phyloP scores from a whole-genome alignment of 768 basidiomycete genomes.

The Podaxis rugospora region DNA sequence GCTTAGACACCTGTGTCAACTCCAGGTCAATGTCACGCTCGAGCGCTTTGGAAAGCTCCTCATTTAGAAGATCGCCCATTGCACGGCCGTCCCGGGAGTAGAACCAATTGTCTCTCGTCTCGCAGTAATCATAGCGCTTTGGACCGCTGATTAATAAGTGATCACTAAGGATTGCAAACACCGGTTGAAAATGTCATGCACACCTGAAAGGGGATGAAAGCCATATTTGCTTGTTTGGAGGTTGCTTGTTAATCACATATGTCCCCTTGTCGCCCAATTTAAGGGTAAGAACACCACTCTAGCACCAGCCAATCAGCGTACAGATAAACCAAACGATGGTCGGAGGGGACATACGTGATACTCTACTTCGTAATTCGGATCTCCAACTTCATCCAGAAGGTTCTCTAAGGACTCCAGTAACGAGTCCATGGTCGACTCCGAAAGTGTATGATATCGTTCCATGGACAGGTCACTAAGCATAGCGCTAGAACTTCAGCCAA shows the following conservation, averaged over 20 bases:
- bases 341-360: slow-evolving; percentile 59
- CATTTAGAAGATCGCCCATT: slow-evolving; percentile 59
- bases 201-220: slow-evolving; percentile 86
- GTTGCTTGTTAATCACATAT: slow-evolving; percentile 97
- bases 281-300: slow-evolving; percentile 92
- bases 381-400: slow-evolving; percentile 55
- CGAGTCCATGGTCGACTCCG: slow-evolving; percentile 75
- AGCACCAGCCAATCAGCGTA: slow-evolving; percentile 7
- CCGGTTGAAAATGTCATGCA: slow-evolving; percentile 10
- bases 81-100: slow-evolving; percentile 66
- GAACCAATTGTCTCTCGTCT: slow-evolving; percentile 58
- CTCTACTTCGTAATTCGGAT: slow-evolving; percentile 74
- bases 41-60: slow-evolving; percentile 50
- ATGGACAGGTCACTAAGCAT: slow-evolving; percentile 41
- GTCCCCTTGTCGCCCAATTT: slow-evolving; percentile 72
- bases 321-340: neutral
- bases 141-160: slow-evolving; percentile 61
- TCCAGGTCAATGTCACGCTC: slow-evolving; percentile 26
- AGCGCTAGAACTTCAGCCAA: neutral
- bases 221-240: slow-evolving; percentile 97
- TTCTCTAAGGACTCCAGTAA: slow-evolving; percentile 73
- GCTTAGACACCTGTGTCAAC: slow-evolving; percentile 18
- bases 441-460: slow-evolving; percentile 63
- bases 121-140: slow-evolving; percentile 82
- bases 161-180: neutral